These are phyloP conservation scores for Suillus decipiens DNA, from an alignment of 768 basidiomycete species.

Conservation along the genomic window DNA sequence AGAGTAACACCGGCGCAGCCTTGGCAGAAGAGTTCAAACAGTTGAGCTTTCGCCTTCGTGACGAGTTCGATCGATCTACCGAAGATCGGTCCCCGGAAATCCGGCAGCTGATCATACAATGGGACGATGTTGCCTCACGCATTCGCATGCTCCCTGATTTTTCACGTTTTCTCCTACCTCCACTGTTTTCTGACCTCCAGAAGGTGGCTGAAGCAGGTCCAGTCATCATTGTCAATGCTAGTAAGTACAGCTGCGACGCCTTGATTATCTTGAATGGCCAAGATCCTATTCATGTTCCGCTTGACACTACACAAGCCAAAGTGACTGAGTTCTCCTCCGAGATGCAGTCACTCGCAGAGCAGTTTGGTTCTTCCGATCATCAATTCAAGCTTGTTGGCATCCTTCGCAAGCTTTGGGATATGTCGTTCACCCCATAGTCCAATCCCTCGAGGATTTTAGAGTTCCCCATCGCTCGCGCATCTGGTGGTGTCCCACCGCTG, in stretches of 20 bases:
- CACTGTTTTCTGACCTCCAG: constrained; percentile 11
- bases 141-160: constrained; percentile 24
- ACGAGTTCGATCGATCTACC: neutral
- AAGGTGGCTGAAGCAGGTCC: constrained; percentile 8
- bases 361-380: neutral
- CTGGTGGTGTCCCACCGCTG: constrained; percentile 37
- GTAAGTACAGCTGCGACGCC: constrained; percentile 9
- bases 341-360: neutral
- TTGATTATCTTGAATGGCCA: constrained; percentile 12
- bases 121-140: constrained; percentile 20
- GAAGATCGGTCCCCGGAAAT: constrained; percentile 20
- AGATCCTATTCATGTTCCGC: neutral
- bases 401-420: constrained; percentile 30
- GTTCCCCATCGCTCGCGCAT: constrained; percentile 23
- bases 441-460: constrained; percentile 10
- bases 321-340: neutral
- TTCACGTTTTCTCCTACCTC: constrained; percentile 14
- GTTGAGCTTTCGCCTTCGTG: neutral
- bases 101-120: constrained; percentile 16
- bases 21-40: constrained; percentile 27
- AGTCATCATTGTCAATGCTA: constrained; percentile 7
- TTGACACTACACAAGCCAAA: neutral
- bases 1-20: constrained; percentile 6
- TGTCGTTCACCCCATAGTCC: constrained; percentile 24
- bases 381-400: neutral